Evolutionary conservation across 352 stramenopile genomes (phyloP).

Genomic region (Heterotrichella gracilis): DNA sequence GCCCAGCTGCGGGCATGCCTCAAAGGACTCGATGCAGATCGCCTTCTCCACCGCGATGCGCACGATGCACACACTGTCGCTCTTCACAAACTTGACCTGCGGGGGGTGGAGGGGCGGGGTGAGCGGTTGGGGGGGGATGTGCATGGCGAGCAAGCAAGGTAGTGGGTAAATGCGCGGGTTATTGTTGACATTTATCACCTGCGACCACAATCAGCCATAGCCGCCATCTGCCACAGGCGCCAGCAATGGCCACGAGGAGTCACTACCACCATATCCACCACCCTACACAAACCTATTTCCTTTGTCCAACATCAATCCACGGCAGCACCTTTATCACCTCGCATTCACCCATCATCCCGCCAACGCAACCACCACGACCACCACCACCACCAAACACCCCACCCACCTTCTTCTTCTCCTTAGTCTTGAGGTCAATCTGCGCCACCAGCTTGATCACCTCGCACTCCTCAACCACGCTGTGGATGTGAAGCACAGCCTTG

Average conservation of each 20-base stretch:
- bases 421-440: conserved; percentile 20
- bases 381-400: conserved; percentile 34
- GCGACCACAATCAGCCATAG: no score
- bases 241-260: no score
- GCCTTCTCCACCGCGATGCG: conserved; percentile 57
- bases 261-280: no score
- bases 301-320: not conserved
- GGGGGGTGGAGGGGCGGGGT: no score
- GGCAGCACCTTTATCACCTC: not conserved
- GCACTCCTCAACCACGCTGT: conserved; percentile 73
- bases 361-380: conserved; percentile 15
- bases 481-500: conserved; percentile 79
- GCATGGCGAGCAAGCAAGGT: no score
- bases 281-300: no score
- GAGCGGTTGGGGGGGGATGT: no score
- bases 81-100: conserved; percentile 57
- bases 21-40: conserved; percentile 70
- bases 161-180: no score
- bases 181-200: no score
- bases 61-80: conserved; percentile 58
- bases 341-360: not conserved
- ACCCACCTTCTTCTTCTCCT: conserved; percentile 21
- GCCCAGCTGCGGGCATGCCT: conserved; percentile 64
- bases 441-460: conserved; percentile 54
- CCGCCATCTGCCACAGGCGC: no score